These are phyloP conservation scores for Heterobasidion parviporum DNA, from an alignment of 1,284 basidiomycete species.

Conservation along the genomic window DNA sequence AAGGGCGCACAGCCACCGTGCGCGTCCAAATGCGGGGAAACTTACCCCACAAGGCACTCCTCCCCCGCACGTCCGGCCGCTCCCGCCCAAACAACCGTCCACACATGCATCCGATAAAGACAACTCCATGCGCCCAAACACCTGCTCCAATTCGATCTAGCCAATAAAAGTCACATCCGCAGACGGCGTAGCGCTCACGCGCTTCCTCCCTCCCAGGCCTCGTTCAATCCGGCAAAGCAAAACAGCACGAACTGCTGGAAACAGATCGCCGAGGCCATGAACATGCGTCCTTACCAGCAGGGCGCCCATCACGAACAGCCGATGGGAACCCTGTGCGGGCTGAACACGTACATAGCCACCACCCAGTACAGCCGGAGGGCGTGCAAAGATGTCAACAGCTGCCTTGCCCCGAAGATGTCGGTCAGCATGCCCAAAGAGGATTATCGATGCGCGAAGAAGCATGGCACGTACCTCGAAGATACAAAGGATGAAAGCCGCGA, in stretches of 20 bases:
- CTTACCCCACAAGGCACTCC: background rate
- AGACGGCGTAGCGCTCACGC: background rate
- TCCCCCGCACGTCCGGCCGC: background rate
- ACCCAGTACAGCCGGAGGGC: conserved; percentile 98
- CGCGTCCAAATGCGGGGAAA: background rate
- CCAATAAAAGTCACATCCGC: background rate
- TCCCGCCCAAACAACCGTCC: no score
- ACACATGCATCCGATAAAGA: background rate
- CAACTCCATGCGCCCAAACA: background rate
- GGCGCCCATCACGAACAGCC: background rate
- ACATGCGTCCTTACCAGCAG: background rate
- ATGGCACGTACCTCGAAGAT: conserved; percentile 80
- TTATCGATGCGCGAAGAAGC: conserved; percentile 5
- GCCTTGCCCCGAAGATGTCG: conserved; percentile 34
- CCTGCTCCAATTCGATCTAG: background rate
- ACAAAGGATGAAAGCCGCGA: conserved; percentile 78
- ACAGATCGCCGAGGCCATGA: conserved; percentile 5
- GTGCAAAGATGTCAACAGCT: conserved; percentile 91
- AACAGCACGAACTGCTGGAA: conserved; percentile 57
- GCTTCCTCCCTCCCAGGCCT: conserved; percentile 23
- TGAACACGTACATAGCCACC: conserved; percentile 69
- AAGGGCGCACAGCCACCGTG: background rate
- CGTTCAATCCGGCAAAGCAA: conserved; percentile 42
- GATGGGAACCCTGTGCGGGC: background rate
- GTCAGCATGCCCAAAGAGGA: background rate